Conservation (phyloP, 73 alveolate genomes). For the Paramecium sonneborni region DNA sequence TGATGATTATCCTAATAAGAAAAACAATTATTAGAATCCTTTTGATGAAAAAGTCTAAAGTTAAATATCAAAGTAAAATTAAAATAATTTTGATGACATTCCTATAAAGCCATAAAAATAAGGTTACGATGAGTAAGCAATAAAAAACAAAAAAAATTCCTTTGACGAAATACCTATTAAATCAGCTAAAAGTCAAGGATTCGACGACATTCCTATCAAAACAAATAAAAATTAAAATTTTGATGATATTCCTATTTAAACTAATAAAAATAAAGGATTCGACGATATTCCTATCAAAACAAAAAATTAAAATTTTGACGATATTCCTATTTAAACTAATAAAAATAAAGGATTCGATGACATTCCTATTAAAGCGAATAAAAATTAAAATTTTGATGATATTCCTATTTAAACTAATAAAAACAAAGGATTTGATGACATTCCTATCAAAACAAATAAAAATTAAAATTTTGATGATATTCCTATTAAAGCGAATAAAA, state of each 20-base stretch:
- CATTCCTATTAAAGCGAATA: conserved; percentile 4
- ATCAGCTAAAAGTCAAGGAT: neutral
- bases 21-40: neutral
- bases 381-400: neutral
- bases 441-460: conserved; percentile 42
- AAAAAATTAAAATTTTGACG: neutral
- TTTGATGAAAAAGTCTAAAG: neutral
- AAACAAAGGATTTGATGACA: conserved; percentile 6
- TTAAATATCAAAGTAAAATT: neutral
- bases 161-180: conserved; percentile 1
- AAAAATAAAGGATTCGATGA: neutral
- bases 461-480: neutral
- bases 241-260: neutral
- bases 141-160: neutral
- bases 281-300: conserved; percentile 53
- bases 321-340: neutral
- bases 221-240: neutral
- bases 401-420: neutral
- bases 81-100: neutral
- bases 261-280: neutral
- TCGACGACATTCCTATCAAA: conserved; percentile 48
- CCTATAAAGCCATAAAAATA: neutral
- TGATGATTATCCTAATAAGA: neutral
- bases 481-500: conserved; percentile 14
- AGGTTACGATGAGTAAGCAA: conserved; percentile 33